Evolutionary conservation across 2,329 filamentous ascomycete genomes (phyloP), one percentile per base, ranked within the genome.

Genomic region (Colletotrichum brevisporum): DNA sequence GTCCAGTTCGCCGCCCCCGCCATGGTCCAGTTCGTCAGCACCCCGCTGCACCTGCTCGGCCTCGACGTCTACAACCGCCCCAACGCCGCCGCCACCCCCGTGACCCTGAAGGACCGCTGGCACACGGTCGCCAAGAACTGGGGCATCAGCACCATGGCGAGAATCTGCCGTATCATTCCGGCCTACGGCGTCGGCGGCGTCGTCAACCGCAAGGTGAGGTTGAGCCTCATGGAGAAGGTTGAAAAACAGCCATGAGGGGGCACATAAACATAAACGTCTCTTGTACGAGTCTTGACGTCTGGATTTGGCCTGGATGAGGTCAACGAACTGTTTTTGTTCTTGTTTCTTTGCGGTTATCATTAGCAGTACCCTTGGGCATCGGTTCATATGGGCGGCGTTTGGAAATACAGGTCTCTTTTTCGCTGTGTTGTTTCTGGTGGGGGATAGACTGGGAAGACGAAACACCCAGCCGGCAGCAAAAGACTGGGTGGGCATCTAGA

Each of bases 181-280:
- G 94, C 94, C 0, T 97, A 95, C 83, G 95, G 94, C 2, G 86
- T 97, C 13, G 95, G 94, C 1, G 94, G 94, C 0, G 93, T 97
- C 12, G 92, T 96, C 12, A 97, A 97, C 80, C 86, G 86, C 68
- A 90, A 92, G 75, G 84, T 95, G 52, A 86, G 94, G 74, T 84
- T 82, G 75, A 83, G 78, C 61, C 77, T 95, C 74, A 94, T 97
- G 91, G 83, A 82, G 73, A 85, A 78, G 26, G 50, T 62, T 2
- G 63, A 63, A 27, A 56, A 39, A 13, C 51, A 26, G 15, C 15
- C 61, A 50, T 69, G 48, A 64, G 27, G 8, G 26, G 21, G 21
- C 21, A 24, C 4, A 24, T 24, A 9, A 16, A 5, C 2, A 5
- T n/a, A 15, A 26, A 3, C 13, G 9, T 18, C 3, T 27, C n/a